Evolutionary conservation across 176 grass and related monocot genomes (phyloP).

Genomic region (Hyparrhenia diplandra): DNA sequence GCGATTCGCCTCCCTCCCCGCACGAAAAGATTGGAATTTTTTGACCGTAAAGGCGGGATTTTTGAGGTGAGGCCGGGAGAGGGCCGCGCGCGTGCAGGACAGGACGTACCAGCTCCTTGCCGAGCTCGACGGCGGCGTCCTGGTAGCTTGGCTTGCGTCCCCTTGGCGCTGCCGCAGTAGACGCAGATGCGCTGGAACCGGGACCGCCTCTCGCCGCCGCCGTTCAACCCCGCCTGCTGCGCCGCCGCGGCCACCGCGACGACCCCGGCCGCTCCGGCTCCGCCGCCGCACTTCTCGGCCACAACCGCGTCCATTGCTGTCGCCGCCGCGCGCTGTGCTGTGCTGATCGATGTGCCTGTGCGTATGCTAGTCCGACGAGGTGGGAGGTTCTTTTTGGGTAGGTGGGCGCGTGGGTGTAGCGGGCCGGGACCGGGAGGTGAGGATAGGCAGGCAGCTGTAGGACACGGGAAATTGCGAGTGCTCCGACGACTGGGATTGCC

Average conservation of each 20-base stretch:
- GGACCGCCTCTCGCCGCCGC: slow-evolving; percentile 45
- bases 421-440: not conserved
- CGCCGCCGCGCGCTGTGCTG: not conserved
- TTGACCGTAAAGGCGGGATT: slow-evolving; percentile 7
- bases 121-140: slow-evolving; percentile 81
- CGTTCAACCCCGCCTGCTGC: not conserved
- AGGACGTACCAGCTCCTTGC: slow-evolving; percentile 66
- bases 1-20: not conserved
- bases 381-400: not conserved
- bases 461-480: not conserved
- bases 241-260: not conserved
- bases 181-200: slow-evolving; percentile 84
- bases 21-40: not conserved
- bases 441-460: not conserved
- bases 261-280: not conserved
- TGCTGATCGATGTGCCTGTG: not conserved
- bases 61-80: not conserved
- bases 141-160: slow-evolving; percentile 77
- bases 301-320: slow-evolving; percentile 32
- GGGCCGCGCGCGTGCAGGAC: no score
- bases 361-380: not conserved
- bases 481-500: not conserved
- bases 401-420: slow-evolving; percentile 28
- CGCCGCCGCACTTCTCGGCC: slow-evolving; percentile 14
- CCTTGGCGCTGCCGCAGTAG: slow-evolving; percentile 75